Evolutionary conservation across 371 early-diverging fungal species (phyloP), one percentile per base, ranked within the genome.

Genomic region (Mucor velutinosus): DNA sequence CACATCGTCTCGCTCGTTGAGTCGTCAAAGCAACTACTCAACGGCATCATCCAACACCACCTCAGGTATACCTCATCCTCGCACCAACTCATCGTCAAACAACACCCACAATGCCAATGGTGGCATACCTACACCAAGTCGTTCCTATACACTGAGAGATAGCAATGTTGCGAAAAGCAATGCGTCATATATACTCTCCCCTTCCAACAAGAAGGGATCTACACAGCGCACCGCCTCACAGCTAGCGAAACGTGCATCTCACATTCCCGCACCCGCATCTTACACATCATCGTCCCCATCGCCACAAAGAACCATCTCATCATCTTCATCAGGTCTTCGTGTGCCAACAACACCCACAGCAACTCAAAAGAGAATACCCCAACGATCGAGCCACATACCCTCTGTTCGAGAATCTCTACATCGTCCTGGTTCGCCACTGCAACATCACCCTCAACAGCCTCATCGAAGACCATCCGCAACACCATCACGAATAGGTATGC

Each of bases 211-310:
- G 25, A 53, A 64, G 25, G 58, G 62, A 58, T 55, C 60, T 53
- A 47, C 53, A 49, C 70, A 32, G 29, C 69, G 70, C 32, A 71
- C 72, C 32, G 68, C 72, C 3, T 17, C 41, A 23, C 73, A 67
- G n/a, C 64, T 77, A 12, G 72, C 77, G 5, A 77, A 79, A 61
- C 78, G 82, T 49, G 80, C 82, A 21, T 82, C 82, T 3, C 82
- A 82, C 67, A 82, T 82, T 12, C 82, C 82, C n/a, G 75, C 80
- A 37, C 82, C 82, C 29, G 69, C 71, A 21, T 39, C 67, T 19
- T 53, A 30, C 63, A 27, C 35, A 65, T 25, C 49, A 65, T 63
- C 73, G 14, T 66, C 70, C 8, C 78, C 81, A 47, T 37, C 70
- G 27, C 76, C 76, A n/a, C 74, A 76, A 55, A 47, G 64, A 14